Base-by-base conservation (phyloP, 495 filamentous ascomycete genomes). In the Baudoinia panamericana region DNA sequence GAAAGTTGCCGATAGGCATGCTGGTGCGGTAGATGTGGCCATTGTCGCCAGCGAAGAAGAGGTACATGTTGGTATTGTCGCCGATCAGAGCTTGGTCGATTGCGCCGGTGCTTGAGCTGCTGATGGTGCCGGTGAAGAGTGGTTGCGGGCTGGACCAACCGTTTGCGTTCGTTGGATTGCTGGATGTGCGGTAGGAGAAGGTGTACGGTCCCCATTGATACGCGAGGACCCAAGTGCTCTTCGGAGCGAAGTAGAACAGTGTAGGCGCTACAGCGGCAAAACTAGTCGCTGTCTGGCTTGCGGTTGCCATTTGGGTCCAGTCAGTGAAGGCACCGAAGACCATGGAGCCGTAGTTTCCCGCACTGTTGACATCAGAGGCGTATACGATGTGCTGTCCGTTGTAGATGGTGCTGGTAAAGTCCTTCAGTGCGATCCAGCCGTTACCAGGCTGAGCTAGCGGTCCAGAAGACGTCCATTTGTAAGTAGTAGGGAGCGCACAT, bases 1-100 rank as follows among this genome's bases (percentile, higher is more conserved):
- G 75, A 63, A 80, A 80, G 27, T 68, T 63, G 19, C 43, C 59
- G 40, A 77, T 66, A 15, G 74, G 61, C 70, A 75, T 78, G 38
- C 61, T 66, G 17, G 71, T 44, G 4, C 72, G 66, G 59, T 78
- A 80, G 52, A 80, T 71, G 35, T 67, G 69, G 56, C 74, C 75
- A 43, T 80, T 73, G 48, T 80, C 75, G 4, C 73, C 75, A 0
- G 68, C 63, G 36, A 77, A 80, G 66, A 78, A 80, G 0, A 78
- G 64, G 46, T 75, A 76, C 68, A 76, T 76, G 49, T 66, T 63
- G 2, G 50, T 56, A 37, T 48, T 53, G 58, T 78, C 75, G 39
- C 66, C 70, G 45, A 79, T 76, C 41, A 79, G 39, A 0, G 71
- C 67, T 55, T 75, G 72, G 53, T 78, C 75, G 54, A 79, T 73